These are phyloP conservation scores for Lichtheimia hyalospora DNA, from an alignment of 371 early-diverging fungal species.

Conservation along the genomic window DNA sequence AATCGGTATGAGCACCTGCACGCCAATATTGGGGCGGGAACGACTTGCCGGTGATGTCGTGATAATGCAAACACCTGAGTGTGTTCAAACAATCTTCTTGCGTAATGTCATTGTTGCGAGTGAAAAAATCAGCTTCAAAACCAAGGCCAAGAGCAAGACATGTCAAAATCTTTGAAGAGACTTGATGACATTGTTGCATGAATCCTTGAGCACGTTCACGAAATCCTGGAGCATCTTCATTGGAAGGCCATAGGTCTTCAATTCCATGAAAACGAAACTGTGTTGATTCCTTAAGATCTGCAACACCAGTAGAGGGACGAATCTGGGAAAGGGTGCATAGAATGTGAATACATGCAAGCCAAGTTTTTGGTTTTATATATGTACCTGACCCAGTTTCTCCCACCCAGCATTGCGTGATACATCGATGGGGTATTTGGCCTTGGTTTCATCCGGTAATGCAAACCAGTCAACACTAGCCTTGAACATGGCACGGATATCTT, in stretches of 20 bases:
- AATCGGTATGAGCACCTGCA: slow-evolving; percentile 38
- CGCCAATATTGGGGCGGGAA: slow-evolving; percentile 40
- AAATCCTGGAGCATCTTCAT: slow-evolving; percentile 30
- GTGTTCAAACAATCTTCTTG: slow-evolving; percentile 29
- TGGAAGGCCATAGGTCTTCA: slow-evolving; percentile 31
- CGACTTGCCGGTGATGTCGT: slow-evolving; percentile 28
- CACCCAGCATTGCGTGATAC: slow-evolving; percentile 35
- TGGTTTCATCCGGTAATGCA: slow-evolving; percentile 26
- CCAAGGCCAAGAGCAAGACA: slow-evolving; percentile 33
- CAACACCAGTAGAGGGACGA: slow-evolving; percentile 34
- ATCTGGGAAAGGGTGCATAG: slow-evolving; percentile 9
- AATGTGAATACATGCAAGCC: neutral
- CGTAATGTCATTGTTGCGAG: slow-evolving; percentile 24
- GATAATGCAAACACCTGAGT: slow-evolving; percentile 30
- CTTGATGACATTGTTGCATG: slow-evolving; percentile 31
- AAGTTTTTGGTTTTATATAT: neutral
- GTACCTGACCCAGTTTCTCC: slow-evolving; percentile 33
- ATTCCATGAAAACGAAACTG: slow-evolving; percentile 33
- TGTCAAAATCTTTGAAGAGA: slow-evolving; percentile 23
- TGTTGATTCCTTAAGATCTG: slow-evolving; percentile 36
- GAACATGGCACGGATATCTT: slow-evolving; percentile 32
- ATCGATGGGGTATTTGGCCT: slow-evolving; percentile 27
- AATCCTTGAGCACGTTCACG: slow-evolving; percentile 18
- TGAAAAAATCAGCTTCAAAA: slow-evolving; percentile 30
- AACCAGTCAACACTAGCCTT: slow-evolving; percentile 29